A percentile compares a stretch with the other conserved stretches of the same genome.
These are phyloP conservation scores for Ulmus americana DNA, from an alignment of 331 rosid genomes.

Conservation along the genomic window DNA sequence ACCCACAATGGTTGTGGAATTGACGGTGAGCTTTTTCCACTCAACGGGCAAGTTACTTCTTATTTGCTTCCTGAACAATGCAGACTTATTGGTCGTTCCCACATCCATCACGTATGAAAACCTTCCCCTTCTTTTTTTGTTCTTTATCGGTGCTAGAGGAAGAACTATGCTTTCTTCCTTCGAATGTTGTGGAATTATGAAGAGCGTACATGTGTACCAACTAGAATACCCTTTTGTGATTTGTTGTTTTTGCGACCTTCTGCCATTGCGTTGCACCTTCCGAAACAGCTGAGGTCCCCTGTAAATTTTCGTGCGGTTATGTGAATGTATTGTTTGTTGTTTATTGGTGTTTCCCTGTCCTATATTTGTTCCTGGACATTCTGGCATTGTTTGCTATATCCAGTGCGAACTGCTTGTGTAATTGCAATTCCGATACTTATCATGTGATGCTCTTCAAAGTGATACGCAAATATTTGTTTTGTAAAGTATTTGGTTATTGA, in stretches of 20 bases:
- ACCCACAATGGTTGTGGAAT: conserved; percentile 87
- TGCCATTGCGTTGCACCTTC: conserved; percentile 24
- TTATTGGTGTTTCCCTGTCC: conserved; percentile 15
- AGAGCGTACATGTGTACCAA: conserved; percentile 17
- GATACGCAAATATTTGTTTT: conserved; percentile 15
- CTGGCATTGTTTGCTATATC: conserved; percentile 22
- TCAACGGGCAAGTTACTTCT: conserved; percentile 73
- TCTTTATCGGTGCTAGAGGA: conserved; percentile 37
- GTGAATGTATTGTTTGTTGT: conserved; percentile 21
- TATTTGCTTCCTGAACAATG: conserved; percentile 95
- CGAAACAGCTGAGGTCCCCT: conserved; percentile 50
- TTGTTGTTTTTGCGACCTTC: conserved; percentile 26
- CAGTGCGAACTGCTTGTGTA: conserved; percentile 28
- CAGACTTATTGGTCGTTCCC: conserved; percentile 85
- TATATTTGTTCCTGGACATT: conserved; percentile 22
- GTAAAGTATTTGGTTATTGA: conserved; percentile 26
- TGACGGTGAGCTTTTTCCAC: conserved; percentile 96
- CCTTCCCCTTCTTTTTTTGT: conserved; percentile 33
- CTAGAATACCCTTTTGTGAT: conserved; percentile 31
- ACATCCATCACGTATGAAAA: conserved; percentile 41
- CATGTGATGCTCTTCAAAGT: conserved; percentile 15
- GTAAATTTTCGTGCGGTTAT: conserved; percentile 64
- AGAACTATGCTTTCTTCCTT: conserved; percentile 26
- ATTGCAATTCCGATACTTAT: conserved; percentile 12
- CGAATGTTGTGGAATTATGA: conserved; percentile 18